Percentiles rank a stretch among this genome's conserved stretches.
These are phyloP conservation scores for Firmiana major DNA, from an alignment of 345 rosid genomes.

Conservation along the genomic window DNA sequence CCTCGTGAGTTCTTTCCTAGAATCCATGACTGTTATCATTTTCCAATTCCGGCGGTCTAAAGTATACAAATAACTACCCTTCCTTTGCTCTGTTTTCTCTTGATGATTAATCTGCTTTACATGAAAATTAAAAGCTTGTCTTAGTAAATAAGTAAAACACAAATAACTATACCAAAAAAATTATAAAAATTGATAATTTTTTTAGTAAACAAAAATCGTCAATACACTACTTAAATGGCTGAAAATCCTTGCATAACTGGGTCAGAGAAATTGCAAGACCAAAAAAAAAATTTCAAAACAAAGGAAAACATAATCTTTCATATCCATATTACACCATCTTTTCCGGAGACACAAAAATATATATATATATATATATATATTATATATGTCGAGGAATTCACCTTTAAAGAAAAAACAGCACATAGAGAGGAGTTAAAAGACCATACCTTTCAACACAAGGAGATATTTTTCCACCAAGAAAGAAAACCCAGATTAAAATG, in stretches of 20 bases:
- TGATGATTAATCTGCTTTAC: constrained; percentile 8
- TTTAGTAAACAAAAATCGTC: not conserved
- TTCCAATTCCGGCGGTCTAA: not conserved
- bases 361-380: too few relatives aligned
- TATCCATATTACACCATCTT: not conserved
- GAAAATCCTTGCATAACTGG: not conserved
- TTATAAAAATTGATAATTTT: not conserved
- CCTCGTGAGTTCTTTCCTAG: constrained; percentile 34
- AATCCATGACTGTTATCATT: constrained; percentile 53
- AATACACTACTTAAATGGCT: not conserved
- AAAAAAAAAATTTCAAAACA: not conserved
- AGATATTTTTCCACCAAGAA: constrained; percentile 1
- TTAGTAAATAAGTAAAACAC: not conserved
- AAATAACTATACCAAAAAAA: not conserved
- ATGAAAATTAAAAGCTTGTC: constrained; percentile 4
- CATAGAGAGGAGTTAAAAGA: not conserved
- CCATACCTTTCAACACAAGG: constrained; percentile 4
- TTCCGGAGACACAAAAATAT: not conserved
- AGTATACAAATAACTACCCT: not conserved
- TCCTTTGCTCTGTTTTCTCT: constrained; percentile 6
- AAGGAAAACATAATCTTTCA: not conserved
- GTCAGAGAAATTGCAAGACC: not conserved
- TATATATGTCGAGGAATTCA: not conserved
- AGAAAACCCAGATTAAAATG: constrained; percentile 9
- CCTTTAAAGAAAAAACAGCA: not conserved